Evolutionary conservation across 208 protist species (phyloP).

Genomic region (Trypanosoma vivax): DNA sequence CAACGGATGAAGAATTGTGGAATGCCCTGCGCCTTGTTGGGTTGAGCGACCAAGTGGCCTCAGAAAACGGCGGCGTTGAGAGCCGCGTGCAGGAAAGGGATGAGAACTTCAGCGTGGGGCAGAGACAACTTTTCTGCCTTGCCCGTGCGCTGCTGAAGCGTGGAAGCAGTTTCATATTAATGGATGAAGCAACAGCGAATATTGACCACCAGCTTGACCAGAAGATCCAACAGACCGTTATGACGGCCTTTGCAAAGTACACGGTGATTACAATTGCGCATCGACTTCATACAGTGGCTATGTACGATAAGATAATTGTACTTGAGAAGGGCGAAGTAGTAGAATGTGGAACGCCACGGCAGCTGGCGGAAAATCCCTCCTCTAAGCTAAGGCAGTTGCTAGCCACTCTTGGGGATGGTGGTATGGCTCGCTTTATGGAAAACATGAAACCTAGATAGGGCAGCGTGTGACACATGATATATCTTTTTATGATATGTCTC

Average conservation of each 20-base stretch:
- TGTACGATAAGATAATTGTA: constrained; percentile 58
- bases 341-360: constrained; percentile 48
- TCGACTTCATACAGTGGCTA: constrained; percentile 63
- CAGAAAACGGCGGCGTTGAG: constrained; percentile 17
- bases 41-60: constrained; percentile 24
- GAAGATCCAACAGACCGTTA: constrained; percentile 51
- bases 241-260: constrained; percentile 46
- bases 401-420: constrained; percentile 11
- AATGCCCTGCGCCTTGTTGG: constrained; percentile 41
- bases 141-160: constrained; percentile 59
- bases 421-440: constrained; percentile 12
- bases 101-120: constrained; percentile 63
- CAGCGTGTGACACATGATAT: not conserved
- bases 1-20: constrained; percentile 30
- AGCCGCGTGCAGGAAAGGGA: constrained; percentile 35
- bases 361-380: constrained; percentile 22
- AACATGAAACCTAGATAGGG: not conserved
- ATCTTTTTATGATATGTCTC: constrained; percentile 2
- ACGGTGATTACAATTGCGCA: constrained; percentile 83
- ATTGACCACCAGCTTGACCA: constrained; percentile 60
- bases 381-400: constrained; percentile 22
- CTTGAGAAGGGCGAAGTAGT: constrained; percentile 59
- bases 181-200: constrained; percentile 82
- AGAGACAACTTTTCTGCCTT: constrained; percentile 73
- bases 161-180: constrained; percentile 59